Evolutionary conservation across 345 rosid genomes (phyloP).

Genomic region (sweet orange (Citrus sinensis)): DNA sequence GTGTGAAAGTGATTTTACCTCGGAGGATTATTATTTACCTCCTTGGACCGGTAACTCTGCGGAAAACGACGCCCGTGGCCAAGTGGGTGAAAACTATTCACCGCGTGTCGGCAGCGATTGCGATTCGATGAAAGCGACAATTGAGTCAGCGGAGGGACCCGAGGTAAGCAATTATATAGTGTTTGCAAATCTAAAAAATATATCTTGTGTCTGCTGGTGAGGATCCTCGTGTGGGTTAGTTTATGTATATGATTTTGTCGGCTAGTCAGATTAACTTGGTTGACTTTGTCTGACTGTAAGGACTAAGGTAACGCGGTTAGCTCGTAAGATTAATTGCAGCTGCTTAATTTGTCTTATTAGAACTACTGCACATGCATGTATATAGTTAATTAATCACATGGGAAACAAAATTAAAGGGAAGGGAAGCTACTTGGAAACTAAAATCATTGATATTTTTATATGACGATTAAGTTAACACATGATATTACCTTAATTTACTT

Average conservation of each 20-base stretch:
- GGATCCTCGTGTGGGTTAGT: slow-evolving; percentile 22
- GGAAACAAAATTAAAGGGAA: slow-evolving; percentile 10
- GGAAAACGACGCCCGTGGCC: slow-evolving; percentile 21
- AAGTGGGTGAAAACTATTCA: slow-evolving; percentile 22
- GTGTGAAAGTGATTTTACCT: slow-evolving; percentile 77
- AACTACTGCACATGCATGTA: background rate
- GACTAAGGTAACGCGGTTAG: background rate
- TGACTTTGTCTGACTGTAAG: slow-evolving; percentile 10
- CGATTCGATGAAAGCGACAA: slow-evolving; percentile 30
- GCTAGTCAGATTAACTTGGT: slow-evolving; percentile 16
- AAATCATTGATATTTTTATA: no score
- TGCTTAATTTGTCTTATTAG: background rate
- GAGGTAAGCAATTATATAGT: slow-evolving; percentile 42
- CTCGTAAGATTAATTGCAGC: background rate
- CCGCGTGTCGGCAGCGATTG: slow-evolving; percentile 56
- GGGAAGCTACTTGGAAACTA: slow-evolving; percentile 10
- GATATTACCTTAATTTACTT: background rate
- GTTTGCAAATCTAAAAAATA: slow-evolving; percentile 19
- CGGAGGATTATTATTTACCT: slow-evolving; percentile 60
- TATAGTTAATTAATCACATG: background rate
- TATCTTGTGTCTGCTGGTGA: slow-evolving; percentile 36
- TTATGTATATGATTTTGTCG: slow-evolving; percentile 12
- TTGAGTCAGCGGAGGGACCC: slow-evolving; percentile 38
- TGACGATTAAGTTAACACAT: no score
- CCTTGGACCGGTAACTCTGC: slow-evolving; percentile 37